Percentiles rank a stretch among this genome's conserved stretches.
Conservation (phyloP, 805 yeast species). For the Lipomyces spencermartinsiae region DNA sequence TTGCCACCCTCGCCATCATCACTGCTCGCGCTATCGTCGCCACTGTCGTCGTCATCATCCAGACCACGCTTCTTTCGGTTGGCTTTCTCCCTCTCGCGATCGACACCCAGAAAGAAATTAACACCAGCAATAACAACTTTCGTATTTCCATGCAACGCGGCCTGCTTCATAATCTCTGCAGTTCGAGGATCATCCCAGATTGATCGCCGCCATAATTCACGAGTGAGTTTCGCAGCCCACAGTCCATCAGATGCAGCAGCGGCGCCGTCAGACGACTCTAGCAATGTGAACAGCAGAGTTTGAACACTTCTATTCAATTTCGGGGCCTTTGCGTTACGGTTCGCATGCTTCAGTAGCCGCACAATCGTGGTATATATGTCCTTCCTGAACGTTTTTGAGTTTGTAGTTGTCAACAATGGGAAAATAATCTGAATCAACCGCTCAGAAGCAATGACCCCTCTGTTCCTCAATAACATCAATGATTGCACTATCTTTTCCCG, state of each 20-base stretch:
- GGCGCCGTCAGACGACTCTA: constrained; percentile 54
- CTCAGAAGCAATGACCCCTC: constrained; percentile 79
- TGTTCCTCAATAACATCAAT: constrained; percentile 87
- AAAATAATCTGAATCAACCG: constrained; percentile 82
- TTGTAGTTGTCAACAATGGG: constrained; percentile 74
- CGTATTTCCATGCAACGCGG: constrained; percentile 83
- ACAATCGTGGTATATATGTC: constrained; percentile 83
- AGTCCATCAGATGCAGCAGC: constrained; percentile 72
- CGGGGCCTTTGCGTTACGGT: constrained; percentile 88
- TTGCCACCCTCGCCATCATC: constrained; percentile 22
- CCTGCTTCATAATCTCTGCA: constrained; percentile 97
- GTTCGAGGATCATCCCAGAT: constrained; percentile 98
- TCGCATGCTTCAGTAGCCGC: constrained; percentile 77
- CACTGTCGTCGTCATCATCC: constrained; percentile 60
- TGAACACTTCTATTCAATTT: constrained; percentile 89
- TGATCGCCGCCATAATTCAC: constrained; percentile 97
- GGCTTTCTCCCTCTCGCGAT: constrained; percentile 86
- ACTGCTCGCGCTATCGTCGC: constrained; percentile 51
- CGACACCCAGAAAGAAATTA: constrained; percentile 91
- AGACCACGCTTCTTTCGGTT: constrained; percentile 61
- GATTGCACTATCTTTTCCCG: constrained; percentile 92
- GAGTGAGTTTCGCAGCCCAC: constrained; percentile 94
- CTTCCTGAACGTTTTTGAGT: constrained; percentile 79
- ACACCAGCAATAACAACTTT: constrained; percentile 92
- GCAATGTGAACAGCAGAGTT: constrained; percentile 83